These are phyloP conservation scores for Physcomitrium patens DNA, from an alignment of 225 moss, liverwort and hornwort species.

Conservation along the genomic window DNA sequence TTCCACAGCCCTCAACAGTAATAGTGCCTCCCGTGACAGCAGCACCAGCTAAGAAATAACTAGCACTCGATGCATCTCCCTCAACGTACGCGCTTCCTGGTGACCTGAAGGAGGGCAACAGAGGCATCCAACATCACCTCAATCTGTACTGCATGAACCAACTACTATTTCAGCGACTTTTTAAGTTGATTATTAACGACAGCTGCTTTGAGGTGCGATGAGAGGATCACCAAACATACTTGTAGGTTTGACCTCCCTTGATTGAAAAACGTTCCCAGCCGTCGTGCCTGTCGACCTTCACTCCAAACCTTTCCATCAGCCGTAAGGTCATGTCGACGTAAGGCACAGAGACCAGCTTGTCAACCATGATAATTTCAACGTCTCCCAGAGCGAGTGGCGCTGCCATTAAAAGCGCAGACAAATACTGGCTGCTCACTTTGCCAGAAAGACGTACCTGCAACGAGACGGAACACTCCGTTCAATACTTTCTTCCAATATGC, in stretches of 20 bases:
- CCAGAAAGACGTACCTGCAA: conserved; percentile 89
- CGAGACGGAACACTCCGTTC: neutral
- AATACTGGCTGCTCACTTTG: conserved; percentile 93
- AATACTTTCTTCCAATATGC: neutral
- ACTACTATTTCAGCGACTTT: conserved; percentile 9
- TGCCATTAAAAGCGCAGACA: conserved; percentile 89
- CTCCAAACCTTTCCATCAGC: conserved; percentile 91
- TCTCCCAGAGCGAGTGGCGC: conserved; percentile 84
- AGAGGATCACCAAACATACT: conserved; percentile 38
- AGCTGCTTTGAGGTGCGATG: neutral
- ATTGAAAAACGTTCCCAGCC: conserved; percentile 98
- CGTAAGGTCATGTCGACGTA: conserved; percentile 98
- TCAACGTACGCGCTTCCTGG: conserved; percentile 89
- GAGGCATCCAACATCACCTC: neutral
- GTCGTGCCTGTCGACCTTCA: conserved; percentile 70
- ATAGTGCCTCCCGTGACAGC: conserved; percentile 89
- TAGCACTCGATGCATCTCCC: conserved; percentile 98
- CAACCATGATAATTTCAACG: conserved; percentile 84
- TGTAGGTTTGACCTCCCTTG: conserved; percentile 89
- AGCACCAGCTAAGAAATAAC: conserved; percentile 98
- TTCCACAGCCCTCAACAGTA: conserved; percentile 93
- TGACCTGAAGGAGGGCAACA: conserved; percentile 53
- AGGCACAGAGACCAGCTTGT: conserved; percentile 95
- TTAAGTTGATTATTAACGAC: neutral
- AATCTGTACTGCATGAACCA: conserved; percentile 1